Evolutionary conservation across 2,329 filamentous ascomycete species (phyloP).

Genomic region (Penicillium sclerotigenum): DNA sequence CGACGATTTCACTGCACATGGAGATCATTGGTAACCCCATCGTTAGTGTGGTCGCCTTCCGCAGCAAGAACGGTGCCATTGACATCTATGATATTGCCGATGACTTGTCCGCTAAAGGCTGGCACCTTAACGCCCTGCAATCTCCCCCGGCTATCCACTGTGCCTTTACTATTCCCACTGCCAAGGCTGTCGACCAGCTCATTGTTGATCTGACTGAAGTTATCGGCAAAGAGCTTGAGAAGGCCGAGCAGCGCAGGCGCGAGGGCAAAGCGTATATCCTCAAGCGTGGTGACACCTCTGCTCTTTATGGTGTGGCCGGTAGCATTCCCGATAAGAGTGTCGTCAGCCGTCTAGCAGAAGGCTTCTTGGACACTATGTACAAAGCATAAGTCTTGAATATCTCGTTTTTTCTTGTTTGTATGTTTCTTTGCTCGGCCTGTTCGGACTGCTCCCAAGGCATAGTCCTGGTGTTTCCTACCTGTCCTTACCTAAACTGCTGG

Average conservation of each 20-base stretch:
- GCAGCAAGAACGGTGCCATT: slow-evolving; percentile 64
- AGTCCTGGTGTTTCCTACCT: background rate
- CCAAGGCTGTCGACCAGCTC: slow-evolving; percentile 74
- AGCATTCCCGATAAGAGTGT: slow-evolving; percentile 94
- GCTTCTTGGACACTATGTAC: slow-evolving; percentile 90
- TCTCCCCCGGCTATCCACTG: slow-evolving; percentile 89
- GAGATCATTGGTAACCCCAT: slow-evolving; percentile 79
- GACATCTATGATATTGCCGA: slow-evolving; percentile 95
- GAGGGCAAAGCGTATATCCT: slow-evolving; percentile 55
- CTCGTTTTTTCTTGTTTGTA: slow-evolving; percentile 5
- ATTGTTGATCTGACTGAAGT: slow-evolving; percentile 64
- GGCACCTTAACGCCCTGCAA: slow-evolving; percentile 95
- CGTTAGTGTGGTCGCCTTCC: slow-evolving; percentile 87
- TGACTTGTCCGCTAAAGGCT: slow-evolving; percentile 76
- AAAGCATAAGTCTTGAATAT: slow-evolving; percentile 60
- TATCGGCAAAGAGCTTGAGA: slow-evolving; percentile 68
- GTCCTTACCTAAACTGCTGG: slow-evolving; percentile 5
- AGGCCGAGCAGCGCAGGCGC: slow-evolving; percentile 66
- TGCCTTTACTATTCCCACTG: slow-evolving; percentile 84
- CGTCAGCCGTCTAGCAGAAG: slow-evolving; percentile 82
- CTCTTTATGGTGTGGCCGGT: slow-evolving; percentile 91
- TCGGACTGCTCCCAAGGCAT: background rate
- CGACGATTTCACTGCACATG: slow-evolving; percentile 68
- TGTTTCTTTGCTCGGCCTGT: slow-evolving; percentile 1
- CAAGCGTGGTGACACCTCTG: slow-evolving; percentile 68